Evolutionary conservation across 768 basidiomycete genomes (phyloP).

Genomic region (Lactifluus volemus): DNA sequence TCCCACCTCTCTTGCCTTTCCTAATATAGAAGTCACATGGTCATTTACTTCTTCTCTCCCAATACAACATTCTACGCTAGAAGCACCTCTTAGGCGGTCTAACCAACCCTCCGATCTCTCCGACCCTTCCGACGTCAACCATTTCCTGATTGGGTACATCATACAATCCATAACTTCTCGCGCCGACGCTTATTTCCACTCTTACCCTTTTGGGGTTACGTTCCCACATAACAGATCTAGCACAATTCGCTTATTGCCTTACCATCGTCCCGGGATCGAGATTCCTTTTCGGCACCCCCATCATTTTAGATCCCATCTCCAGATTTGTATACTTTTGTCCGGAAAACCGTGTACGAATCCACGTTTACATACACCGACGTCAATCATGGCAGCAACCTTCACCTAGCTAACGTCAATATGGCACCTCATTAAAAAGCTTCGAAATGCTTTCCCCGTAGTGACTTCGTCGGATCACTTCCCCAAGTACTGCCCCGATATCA

Average conservation of each 20-base stretch:
- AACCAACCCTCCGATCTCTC: conserved; percentile 12
- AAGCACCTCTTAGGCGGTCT: background rate
- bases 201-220: background rate
- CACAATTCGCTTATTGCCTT: background rate
- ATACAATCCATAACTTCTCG: background rate
- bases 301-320: background rate
- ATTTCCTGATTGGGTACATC: background rate
- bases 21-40: conserved; percentile 7
- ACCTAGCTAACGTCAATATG: conserved; percentile 44
- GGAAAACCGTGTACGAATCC: background rate
- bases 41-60: too few species aligned
- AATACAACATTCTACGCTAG: background rate
- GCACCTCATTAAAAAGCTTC: conserved; percentile 83
- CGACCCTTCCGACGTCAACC: conserved; percentile 17
- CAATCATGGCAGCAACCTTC: background rate
- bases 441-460: conserved; percentile 96
- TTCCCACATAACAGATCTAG: conserved; percentile 12
- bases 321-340: background rate
- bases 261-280: background rate
- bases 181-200: conserved; percentile 14
- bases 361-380: background rate
- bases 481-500: conserved; percentile 90
- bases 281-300: background rate
- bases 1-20: background rate
- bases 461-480: conserved; percentile 90